Evolutionary conservation across 305 asterid species (phyloP).

Genomic region (Solanum hybrid): DNA sequence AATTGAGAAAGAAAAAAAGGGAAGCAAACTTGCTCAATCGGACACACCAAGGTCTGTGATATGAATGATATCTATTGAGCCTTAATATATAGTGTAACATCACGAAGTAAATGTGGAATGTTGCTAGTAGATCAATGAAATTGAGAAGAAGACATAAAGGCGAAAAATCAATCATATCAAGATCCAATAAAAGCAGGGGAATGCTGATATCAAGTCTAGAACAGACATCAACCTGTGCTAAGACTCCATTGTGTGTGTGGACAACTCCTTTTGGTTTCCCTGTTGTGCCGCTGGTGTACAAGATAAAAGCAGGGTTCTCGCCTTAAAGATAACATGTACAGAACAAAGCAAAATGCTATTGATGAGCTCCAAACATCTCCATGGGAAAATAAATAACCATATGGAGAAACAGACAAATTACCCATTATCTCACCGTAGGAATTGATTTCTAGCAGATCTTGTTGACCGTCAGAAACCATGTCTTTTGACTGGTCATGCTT

Average conservation of each 20-base stretch:
- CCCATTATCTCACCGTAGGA: background rate
- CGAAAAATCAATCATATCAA: background rate
- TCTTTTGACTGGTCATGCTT: constrained; percentile 16
- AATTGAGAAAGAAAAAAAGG: background rate
- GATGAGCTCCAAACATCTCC: background rate
- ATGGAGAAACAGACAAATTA: background rate
- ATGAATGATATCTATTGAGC: background rate
- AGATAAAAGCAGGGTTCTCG: constrained; percentile 75
- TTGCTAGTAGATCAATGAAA: background rate
- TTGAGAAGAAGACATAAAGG: background rate
- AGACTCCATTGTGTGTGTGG: constrained; percentile 80
- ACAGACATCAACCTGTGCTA: constrained; percentile 60
- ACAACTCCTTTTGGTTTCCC: constrained; percentile 99
- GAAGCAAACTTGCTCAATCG: background rate
- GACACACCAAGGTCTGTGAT: background rate
- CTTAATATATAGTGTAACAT: background rate
- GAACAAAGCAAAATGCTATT: constrained; percentile 3
- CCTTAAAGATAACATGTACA: constrained; percentile 30
- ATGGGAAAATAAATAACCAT: background rate
- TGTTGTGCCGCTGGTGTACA: constrained; percentile 96
- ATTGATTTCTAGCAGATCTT: background rate
- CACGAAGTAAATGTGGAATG: background rate
- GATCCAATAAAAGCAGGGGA: background rate
- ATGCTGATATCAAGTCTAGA: background rate
- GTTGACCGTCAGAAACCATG: constrained; percentile 18